Evolutionary conservation across 1,284 basidiomycete genomes (phyloP), one percentile per base, ranked within the genome.

Genomic region (Tilletia indica): DNA sequence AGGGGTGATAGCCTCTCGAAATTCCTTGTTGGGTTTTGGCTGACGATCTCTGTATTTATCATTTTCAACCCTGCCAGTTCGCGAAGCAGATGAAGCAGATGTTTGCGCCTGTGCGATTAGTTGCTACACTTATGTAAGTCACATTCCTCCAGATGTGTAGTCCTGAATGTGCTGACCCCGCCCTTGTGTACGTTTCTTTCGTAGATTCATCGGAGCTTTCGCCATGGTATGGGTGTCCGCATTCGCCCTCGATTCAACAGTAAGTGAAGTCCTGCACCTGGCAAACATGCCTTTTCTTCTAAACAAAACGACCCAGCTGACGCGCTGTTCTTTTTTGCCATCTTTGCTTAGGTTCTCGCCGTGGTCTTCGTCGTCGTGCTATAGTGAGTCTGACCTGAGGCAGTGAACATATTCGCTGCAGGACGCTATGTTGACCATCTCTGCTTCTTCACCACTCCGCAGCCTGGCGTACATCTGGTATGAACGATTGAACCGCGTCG

Each of bases 101-200:
- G 93, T 96, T 96, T 88, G 93, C 94, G 85, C 91, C 92, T 67
- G 89, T 95, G 31, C 91, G 94, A 70, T 86, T 96, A n/a, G 86
- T 92, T 12, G 94, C 94, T 0, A 90, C 93, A 0, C 84, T 94
- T 71, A 82, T 95, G 47, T 64, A 2, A 42, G 61, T 58, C 5
- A n/a, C 21, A 25, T 38, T 64, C 36, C 4, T 64, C 36, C 42
- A 45, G 42, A 0, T 45, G 42, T 45, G 42, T 45, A 0, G 42
- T 45, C 42, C 42, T 1, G 42, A 3, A 45, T 1, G 9, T 3
- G 9, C 6, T 45, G 42, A 45, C 42, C 42, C 42, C 14, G 9
- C 42, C 42, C 14, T 45, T 54, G 19, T 54, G 51, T 25, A 3
- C 4, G 3, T 45, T 45, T 8, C 14, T 3, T 25, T 12, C 34